A percentile compares a stretch with the other conserved stretches of the same genome.
These are phyloP conservation scores for Diaporthe destruens DNA, from an alignment of 2,329 filamentous ascomycete species.

Conservation along the genomic window DNA sequence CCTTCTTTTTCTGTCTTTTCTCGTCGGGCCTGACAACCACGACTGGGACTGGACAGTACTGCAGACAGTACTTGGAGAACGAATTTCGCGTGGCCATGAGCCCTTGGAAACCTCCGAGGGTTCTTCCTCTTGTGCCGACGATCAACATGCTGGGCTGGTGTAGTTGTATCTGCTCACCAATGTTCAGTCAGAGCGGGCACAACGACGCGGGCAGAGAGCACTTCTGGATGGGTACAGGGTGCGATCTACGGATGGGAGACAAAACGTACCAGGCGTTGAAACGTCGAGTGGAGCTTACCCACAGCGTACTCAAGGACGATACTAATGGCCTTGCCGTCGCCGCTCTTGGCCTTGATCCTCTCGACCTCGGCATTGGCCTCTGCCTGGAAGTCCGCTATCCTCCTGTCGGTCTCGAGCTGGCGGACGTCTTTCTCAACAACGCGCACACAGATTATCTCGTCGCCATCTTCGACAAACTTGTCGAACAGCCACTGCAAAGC, in stretches of 20 bases:
- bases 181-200: slow-evolving; percentile 28
- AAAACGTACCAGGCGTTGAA: slow-evolving; percentile 83
- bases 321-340: slow-evolving; percentile 83
- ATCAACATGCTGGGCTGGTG: slow-evolving; percentile 93
- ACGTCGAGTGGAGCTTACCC: slow-evolving; percentile 90
- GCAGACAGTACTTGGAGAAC: slow-evolving; percentile 93
- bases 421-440: slow-evolving; percentile 88
- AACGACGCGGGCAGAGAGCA: neutral
- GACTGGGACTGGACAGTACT: slow-evolving; percentile 92
- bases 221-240: neutral
- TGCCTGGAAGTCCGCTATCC: slow-evolving; percentile 70
- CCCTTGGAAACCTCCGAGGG: slow-evolving; percentile 86
- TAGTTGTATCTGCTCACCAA: slow-evolving; percentile 77
- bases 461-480: slow-evolving; percentile 91
- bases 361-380: slow-evolving; percentile 82
- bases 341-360: slow-evolving; percentile 82
- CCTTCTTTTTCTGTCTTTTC: slow-evolving; percentile 90
- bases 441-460: slow-evolving; percentile 90
- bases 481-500: slow-evolving; percentile 93
- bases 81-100: slow-evolving; percentile 83
- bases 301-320: slow-evolving; percentile 88
- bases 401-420: slow-evolving; percentile 68
- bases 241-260: neutral
- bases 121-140: slow-evolving; percentile 88
- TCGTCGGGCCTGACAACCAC: slow-evolving; percentile 90